phyloP scores from a whole-genome alignment of 306 rosid species.

The Cucurbita moschata region DNA sequence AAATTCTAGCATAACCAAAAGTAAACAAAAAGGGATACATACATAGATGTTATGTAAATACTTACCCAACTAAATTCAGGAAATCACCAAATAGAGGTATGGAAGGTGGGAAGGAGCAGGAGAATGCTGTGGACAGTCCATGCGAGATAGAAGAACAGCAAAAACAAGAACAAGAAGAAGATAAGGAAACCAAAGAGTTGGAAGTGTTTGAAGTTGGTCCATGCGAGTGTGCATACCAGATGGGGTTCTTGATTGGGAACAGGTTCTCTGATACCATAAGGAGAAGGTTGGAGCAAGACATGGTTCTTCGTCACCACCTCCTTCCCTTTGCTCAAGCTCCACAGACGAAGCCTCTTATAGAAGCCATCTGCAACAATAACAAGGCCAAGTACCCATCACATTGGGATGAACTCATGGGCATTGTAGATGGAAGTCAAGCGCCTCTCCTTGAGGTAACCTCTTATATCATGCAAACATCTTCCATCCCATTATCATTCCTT shows the following conservation, averaged over 20 bases:
- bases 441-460: conserved; percentile 49
- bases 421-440: conserved; percentile 54
- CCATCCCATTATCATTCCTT: too few relatives aligned
- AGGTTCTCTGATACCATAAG: conserved; percentile 37
- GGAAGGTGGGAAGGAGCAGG: not conserved
- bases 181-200: not conserved
- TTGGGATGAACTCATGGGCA: conserved; percentile 66
- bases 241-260: conserved; percentile 54
- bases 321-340: conserved; percentile 46
- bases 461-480: too few relatives aligned
- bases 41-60: too few relatives aligned
- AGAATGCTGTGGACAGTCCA: not conserved
- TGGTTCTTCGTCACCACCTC: conserved; percentile 47
- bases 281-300: conserved; percentile 36
- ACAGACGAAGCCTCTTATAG: conserved; percentile 35
- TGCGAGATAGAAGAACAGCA: too few relatives aligned
- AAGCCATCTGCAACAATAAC: conserved; percentile 30
- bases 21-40: too few relatives aligned
- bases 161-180: too few relatives aligned
- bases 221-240: conserved; percentile 17
- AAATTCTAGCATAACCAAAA: too few relatives aligned
- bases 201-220: conserved; percentile 19
- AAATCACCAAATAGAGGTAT: not conserved
- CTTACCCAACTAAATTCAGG: too few relatives aligned
- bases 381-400: conserved; percentile 35